A percentile compares a stretch with the other conserved stretches of the same genome.
phyloP scores from a whole-genome alignment of 129 eudicot species.

The Saposhnikovia divaricata region DNA sequence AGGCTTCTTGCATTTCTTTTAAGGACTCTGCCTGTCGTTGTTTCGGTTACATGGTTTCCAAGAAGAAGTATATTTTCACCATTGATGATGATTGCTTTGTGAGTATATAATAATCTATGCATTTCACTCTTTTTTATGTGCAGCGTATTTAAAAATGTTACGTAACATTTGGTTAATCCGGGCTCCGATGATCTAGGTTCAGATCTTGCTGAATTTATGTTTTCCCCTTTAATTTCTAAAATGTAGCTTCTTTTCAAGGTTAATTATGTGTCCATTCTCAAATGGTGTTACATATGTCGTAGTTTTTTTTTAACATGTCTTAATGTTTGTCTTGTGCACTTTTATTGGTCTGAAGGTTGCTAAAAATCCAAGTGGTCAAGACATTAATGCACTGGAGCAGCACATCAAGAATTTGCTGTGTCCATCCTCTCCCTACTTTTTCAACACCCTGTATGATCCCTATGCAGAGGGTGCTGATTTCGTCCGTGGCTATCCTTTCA shows the following conservation, averaged over 20 bases:
- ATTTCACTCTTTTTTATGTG: not conserved
- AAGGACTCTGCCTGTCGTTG: constrained; percentile 82
- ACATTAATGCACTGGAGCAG: constrained; percentile 58
- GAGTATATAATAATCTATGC: constrained; percentile 11
- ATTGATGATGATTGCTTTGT: constrained; percentile 83
- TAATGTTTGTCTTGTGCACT: not conserved
- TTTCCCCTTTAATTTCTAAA: not conserved
- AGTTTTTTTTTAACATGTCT: not conserved
- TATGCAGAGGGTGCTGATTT: constrained; percentile 63
- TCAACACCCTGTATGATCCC: constrained; percentile 79
- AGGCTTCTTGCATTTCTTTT: constrained; percentile 67
- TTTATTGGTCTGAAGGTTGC: constrained; percentile 38
- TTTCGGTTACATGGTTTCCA: constrained; percentile 65
- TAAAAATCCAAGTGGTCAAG: constrained; percentile 59
- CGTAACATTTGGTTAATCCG: not conserved
- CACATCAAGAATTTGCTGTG: constrained; percentile 55
- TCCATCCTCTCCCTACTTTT: constrained; percentile 64
- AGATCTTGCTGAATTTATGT: not conserved
- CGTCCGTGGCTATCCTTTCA: constrained; percentile 70
- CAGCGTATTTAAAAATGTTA: not conserved
- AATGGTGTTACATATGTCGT: not conserved
- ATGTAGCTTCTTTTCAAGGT: not conserved
- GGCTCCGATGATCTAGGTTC: not conserved
- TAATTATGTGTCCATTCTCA: not conserved
- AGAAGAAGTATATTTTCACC: constrained; percentile 72